A percentile compares a stretch with the other conserved stretches of the same genome.
Evolutionary conservation across 805 yeast genomes (phyloP).

Genomic region (Blastobotrys muscicola): DNA sequence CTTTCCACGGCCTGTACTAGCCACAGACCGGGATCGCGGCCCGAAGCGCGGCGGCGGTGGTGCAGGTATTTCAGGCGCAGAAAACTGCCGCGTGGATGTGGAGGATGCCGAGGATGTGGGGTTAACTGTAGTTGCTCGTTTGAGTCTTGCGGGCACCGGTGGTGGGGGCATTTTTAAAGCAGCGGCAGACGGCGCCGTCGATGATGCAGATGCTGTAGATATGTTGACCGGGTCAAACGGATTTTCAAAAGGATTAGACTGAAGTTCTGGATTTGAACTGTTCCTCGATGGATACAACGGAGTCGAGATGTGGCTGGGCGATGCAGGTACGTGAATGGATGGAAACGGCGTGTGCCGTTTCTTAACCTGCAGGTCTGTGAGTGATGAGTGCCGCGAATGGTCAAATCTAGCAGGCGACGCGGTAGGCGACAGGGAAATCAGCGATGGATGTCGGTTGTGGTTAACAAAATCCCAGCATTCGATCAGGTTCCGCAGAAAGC

Average conservation of each 20-base stretch:
- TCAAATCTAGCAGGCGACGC: not conserved
- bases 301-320: constrained; percentile 3
- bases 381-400: not conserved
- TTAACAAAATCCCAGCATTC: constrained; percentile 39
- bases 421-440: not conserved
- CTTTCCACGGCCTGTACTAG: constrained; percentile 37
- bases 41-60: constrained; percentile 17
- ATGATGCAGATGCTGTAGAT: too few species aligned
- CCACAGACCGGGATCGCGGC: constrained; percentile 22
- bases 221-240: constrained; percentile 5
- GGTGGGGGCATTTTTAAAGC: constrained; percentile 4
- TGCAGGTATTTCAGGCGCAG: not conserved
- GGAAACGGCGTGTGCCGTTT: not conserved
- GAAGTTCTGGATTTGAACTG: constrained; percentile 4
- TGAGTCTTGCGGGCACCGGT: constrained; percentile 1
- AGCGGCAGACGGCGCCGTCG: too few species aligned
- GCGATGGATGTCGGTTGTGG: not conserved
- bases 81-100: too few species aligned
- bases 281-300: constrained; percentile 1
- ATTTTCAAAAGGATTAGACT: constrained; percentile 4
- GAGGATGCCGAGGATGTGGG: not conserved
- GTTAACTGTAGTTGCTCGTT: not conserved
- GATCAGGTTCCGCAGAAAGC: constrained; percentile 45
- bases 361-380: too few species aligned
- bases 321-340: not conserved